Evolutionary conservation across 495 filamentous ascomycete genomes (phyloP), one percentile per base, ranked within the genome.

Genomic region (Melanomma pulvis-pyrius): DNA sequence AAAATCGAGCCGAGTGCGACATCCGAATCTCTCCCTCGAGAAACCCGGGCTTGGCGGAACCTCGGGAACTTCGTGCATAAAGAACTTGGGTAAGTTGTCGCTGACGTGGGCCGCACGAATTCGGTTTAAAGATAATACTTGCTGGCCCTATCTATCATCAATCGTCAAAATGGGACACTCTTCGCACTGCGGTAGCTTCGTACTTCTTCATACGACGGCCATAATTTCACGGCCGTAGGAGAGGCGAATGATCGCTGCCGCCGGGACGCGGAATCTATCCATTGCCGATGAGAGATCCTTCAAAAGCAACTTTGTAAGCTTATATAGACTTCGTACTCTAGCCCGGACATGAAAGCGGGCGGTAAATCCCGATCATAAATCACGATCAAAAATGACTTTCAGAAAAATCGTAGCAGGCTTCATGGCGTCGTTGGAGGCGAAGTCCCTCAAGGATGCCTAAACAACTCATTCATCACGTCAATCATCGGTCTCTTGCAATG

Each of bases 401-500:
- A 67, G 54, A 32, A 26, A 54, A 32, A 61, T 67, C 7, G 44
- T 67, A 3, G 44, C 65, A 50, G 65, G 65, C 24, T 28, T 57
- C 2, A 57, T 59, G 65, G 59, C 52, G 24, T 6, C 24, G 55
- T 62, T 41, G 65, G 65, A 28, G 51, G 59, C 28, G 65, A 53
- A 34, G 57, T 63, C 15, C 59, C 63, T 1, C 28, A 54, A 19
- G 59, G 58, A 52, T 68, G 39, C 21, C 55, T 63, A 11, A 24
- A 57, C 6, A 50, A 63, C 26, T 24, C 58, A 2, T 2, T 22
- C 47, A 63, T 68, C 28, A 61, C 63, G 5, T 57, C 34, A 11
- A 58, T 58, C 12, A 21, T 68, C 51, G 59, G 39, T 17, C 52
- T 50, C 13, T 19, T 39, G 6, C 49, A 50, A 29, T 51, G 52